Base-by-base conservation (phyloP, 1,139 yeast species). In the Geotrichum carabidarum region DNA sequence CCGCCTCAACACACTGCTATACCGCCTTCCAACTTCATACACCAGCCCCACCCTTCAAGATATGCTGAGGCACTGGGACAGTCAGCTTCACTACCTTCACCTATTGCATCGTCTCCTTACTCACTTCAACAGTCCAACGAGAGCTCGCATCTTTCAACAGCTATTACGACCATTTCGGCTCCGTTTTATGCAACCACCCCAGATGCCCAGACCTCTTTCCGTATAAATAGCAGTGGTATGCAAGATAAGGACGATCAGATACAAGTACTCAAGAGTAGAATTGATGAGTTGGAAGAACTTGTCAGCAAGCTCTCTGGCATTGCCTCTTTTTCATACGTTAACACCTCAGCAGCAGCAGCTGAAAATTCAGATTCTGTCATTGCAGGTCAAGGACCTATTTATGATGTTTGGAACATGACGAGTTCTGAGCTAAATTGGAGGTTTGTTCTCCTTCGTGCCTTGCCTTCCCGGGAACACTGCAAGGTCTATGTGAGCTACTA, bases 401-500 rank as follows among this genome's bases (percentile, higher is more conserved):
- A 27, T 31, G 50, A 46, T 30, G 50, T 46, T 6, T 46, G 50
- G 50, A 46, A 46, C 14, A 46, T 46, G 42, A 36, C 44, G 8
- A 37, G 44, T 17, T 46, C 50, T 8, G 50, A 46, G 22, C 22
- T 46, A 9, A 46, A 37, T 18, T 49, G 53, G 53, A 34, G 42
- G 18, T 4, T 35, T 9, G 31, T 53, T 32, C 50, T 53, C 9
- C 50, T 53, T 15, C 48, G 51, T 2, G 45, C 51, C 2, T 42
- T 53, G 9, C 56, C 56, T 18, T 41, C 53, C 22, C 18, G 43
- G 8, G 36, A 44, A 1, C 53, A 53, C 11, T 53, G 56, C 45
- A 14, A 34, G 14, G 35, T 44, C 3, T 53, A 49, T 44, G 68
- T 68, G 1, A 60, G 53, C 18, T 65, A 65, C 45, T 67, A 67